Evolutionary conservation across 2,329 filamentous ascomycete species (phyloP).

Genomic region (Fusarium cyanostomum): DNA sequence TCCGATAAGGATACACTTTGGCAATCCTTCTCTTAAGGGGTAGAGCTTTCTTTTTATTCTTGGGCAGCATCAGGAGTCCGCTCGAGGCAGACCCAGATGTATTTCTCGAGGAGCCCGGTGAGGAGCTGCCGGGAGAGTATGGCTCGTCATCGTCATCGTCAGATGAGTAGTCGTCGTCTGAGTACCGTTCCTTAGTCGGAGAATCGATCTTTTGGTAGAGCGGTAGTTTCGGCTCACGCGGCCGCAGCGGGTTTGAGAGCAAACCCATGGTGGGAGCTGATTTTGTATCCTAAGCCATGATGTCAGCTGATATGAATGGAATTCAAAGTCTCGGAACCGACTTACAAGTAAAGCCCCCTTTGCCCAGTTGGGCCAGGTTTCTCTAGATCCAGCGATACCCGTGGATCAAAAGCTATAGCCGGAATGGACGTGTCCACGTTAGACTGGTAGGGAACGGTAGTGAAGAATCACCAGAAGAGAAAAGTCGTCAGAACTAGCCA

Average conservation of each 20-base stretch:
- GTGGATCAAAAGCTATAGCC: neutral
- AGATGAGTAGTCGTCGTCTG: conserved; percentile 60
- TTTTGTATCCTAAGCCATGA: conserved; percentile 11
- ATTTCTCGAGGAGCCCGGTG: conserved; percentile 64
- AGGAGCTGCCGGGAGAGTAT: conserved; percentile 54
- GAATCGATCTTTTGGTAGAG: conserved; percentile 58
- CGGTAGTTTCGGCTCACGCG: conserved; percentile 60
- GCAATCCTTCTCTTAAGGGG: conserved; percentile 31
- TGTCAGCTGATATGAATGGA: conserved; percentile 17
- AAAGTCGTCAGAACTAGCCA: neutral
- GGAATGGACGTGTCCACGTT: neutral
- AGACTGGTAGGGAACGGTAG: neutral
- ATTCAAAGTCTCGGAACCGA: conserved; percentile 13
- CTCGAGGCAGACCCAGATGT: conserved; percentile 56
- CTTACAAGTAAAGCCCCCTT: conserved; percentile 16
- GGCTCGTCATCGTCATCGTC: conserved; percentile 56
- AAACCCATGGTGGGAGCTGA: conserved; percentile 57
- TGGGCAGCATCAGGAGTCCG: conserved; percentile 57
- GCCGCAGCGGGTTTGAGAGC: conserved; percentile 58
- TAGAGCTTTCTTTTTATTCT: conserved; percentile 42
- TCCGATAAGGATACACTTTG: conserved; percentile 61
- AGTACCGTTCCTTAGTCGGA: conserved; percentile 60
- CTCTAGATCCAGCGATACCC: conserved; percentile 1
- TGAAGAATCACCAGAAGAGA: neutral
- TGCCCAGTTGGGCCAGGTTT: conserved; percentile 19